Evolutionary conservation across 2,329 filamentous ascomycete genomes (phyloP).

Genomic region (Tricladium varicosporioides): DNA sequence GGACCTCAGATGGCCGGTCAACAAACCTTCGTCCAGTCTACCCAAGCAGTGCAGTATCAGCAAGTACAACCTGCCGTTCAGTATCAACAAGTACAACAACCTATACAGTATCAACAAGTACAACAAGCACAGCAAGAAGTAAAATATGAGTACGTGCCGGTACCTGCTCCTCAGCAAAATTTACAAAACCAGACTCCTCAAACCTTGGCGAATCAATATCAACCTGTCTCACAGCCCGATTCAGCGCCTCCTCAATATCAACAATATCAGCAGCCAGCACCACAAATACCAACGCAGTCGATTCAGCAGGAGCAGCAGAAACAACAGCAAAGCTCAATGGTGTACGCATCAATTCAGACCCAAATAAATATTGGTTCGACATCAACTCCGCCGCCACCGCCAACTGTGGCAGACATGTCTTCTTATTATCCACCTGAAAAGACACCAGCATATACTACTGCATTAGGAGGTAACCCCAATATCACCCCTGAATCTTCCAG

Average conservation of each 20-base stretch:
- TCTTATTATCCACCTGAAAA: slow-evolving; percentile 3
- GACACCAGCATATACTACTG: neutral
- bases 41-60: neutral
- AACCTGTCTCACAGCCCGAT: neutral
- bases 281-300: neutral
- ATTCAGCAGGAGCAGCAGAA: neutral
- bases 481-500: too few species aligned
- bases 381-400: neutral
- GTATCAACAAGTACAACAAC: slow-evolving; percentile 7
- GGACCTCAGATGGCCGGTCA: slow-evolving; percentile 1
- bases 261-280: neutral
- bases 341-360: neutral
- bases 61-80: neutral
- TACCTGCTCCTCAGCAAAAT: neutral
- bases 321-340: neutral
- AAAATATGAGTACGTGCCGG: neutral
- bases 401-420: neutral
- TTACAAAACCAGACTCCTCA: neutral
- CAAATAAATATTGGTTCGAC: neutral
- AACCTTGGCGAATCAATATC: neutral
- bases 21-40: slow-evolving; percentile 3
- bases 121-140: neutral
- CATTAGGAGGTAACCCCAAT: neutral
- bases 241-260: neutral
- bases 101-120: neutral